Percentiles rank a stretch among this genome's conserved stretches.
These are phyloP conservation scores for Camellia oleifera DNA, from an alignment of 179 eudicot species.

Conservation along the genomic window DNA sequence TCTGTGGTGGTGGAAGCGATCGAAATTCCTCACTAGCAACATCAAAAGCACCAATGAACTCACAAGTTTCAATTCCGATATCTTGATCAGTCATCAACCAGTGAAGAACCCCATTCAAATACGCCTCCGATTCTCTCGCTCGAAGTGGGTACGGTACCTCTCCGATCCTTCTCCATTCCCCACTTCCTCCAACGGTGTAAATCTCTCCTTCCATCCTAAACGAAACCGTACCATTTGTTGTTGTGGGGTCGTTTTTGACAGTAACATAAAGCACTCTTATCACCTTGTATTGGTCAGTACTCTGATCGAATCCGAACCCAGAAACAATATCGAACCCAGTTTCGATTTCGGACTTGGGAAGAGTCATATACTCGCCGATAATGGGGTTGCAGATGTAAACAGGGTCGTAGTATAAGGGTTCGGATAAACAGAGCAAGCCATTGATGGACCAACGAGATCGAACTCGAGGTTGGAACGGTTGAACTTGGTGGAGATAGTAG, in stretches of 20 bases:
- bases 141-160: background rate
- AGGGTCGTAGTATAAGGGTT: background rate
- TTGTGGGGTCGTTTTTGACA: too few relatives aligned
- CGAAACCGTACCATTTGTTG: too few relatives aligned
- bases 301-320: background rate
- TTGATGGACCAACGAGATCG: background rate
- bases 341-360: background rate
- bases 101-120: background rate
- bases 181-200: background rate
- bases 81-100: background rate
- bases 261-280: background rate
- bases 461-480: background rate
- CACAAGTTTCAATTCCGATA: background rate
- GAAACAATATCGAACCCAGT: background rate
- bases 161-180: background rate
- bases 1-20: background rate
- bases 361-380: background rate
- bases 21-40: background rate
- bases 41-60: background rate
- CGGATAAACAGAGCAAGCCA: background rate
- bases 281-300: background rate
- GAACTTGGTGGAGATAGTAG: background rate
- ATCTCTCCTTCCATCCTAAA: background rate
- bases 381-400: background rate
- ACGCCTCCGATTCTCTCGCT: background rate